Conservation (phyloP, 2,329 filamentous ascomycete genomes). For the Spiromastix sp. region DNA sequence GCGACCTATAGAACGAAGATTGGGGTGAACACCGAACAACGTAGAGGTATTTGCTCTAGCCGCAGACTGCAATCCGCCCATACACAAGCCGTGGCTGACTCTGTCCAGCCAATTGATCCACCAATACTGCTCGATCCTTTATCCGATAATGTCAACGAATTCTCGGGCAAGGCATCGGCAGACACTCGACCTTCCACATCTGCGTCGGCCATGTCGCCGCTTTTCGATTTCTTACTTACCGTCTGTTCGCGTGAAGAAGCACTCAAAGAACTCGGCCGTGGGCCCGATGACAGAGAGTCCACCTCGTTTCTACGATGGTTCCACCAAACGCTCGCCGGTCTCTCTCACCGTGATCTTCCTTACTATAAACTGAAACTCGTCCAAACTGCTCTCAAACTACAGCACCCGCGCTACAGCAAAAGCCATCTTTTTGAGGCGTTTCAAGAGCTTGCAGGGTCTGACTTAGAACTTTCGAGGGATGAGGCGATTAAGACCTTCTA, state of each 20-base stretch:
- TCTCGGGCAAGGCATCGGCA: too few species aligned
- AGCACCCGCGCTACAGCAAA: slow-evolving; percentile 30
- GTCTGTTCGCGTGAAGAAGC: slow-evolving; percentile 24
- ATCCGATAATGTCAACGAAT: too few species aligned
- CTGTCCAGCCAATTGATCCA: too few species aligned
- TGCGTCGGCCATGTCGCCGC: slow-evolving; percentile 11
- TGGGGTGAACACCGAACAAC: slow-evolving; percentile 16
- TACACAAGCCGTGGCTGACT: too few species aligned
- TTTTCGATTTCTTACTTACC: slow-evolving; percentile 18
- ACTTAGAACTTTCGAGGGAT: slow-evolving; percentile 23
- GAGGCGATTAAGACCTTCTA: slow-evolving; percentile 27
- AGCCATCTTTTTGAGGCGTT: slow-evolving; percentile 23
- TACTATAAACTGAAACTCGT: slow-evolving; percentile 24
- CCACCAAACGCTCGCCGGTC: slow-evolving; percentile 21
- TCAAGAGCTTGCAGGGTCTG: slow-evolving; percentile 23
- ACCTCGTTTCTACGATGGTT: slow-evolving; percentile 35
- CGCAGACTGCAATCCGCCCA: slow-evolving; percentile 7
- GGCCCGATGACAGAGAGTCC: slow-evolving; percentile 26
- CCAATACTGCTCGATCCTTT: too few species aligned
- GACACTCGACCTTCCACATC: not conserved
- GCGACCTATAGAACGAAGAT: slow-evolving; percentile 10
- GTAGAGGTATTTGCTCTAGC: slow-evolving; percentile 7
- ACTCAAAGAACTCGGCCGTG: slow-evolving; percentile 25
- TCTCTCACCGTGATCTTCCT: slow-evolving; percentile 21
- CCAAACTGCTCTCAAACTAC: slow-evolving; percentile 26